These are phyloP conservation scores for Corinectria fuckeliana DNA, from an alignment of 2,329 filamentous ascomycete species.

Conservation along the genomic window DNA sequence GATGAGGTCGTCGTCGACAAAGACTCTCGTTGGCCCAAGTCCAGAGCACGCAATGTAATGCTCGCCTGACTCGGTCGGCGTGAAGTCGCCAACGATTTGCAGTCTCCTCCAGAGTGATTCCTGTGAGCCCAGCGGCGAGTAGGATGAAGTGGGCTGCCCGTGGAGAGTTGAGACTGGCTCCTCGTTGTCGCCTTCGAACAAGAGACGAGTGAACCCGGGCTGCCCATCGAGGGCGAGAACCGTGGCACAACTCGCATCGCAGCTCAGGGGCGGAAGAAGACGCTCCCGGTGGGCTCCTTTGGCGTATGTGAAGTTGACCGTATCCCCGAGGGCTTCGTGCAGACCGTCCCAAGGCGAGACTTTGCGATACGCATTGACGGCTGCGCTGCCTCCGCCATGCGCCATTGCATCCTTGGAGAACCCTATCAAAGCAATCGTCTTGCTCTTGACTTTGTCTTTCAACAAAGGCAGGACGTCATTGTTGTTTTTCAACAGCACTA, in stretches of 20 bases:
- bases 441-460: slow-evolving; percentile 26
- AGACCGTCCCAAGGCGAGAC: slow-evolving; percentile 42
- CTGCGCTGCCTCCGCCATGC: slow-evolving; percentile 42
- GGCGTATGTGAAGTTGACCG: slow-evolving; percentile 33
- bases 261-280: slow-evolving; percentile 24
- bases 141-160: slow-evolving; percentile 27
- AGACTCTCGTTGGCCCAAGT: slow-evolving; percentile 35
- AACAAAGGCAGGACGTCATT: slow-evolving; percentile 59
- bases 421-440: slow-evolving; percentile 41
- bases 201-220: slow-evolving; percentile 37
- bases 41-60: slow-evolving; percentile 42
- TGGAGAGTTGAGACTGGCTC: slow-evolving; percentile 27
- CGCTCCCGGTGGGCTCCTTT: slow-evolving; percentile 32
- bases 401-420: slow-evolving; percentile 41
- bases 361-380: slow-evolving; percentile 42
- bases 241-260: slow-evolving; percentile 23
- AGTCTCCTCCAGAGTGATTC: slow-evolving; percentile 35
- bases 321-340: slow-evolving; percentile 26
- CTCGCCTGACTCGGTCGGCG: slow-evolving; percentile 32
- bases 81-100: slow-evolving; percentile 40
- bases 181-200: slow-evolving; percentile 30
- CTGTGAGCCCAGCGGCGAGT: slow-evolving; percentile 35
- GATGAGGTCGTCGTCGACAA: slow-evolving; percentile 37
- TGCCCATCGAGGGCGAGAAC: slow-evolving; percentile 38
- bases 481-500: slow-evolving; percentile 70